Percentiles rank a stretch among this genome's conserved stretches.
Evolutionary conservation across 164 flowering plant genomes (phyloP).

Genomic region (Macadamia tetraphylla): DNA sequence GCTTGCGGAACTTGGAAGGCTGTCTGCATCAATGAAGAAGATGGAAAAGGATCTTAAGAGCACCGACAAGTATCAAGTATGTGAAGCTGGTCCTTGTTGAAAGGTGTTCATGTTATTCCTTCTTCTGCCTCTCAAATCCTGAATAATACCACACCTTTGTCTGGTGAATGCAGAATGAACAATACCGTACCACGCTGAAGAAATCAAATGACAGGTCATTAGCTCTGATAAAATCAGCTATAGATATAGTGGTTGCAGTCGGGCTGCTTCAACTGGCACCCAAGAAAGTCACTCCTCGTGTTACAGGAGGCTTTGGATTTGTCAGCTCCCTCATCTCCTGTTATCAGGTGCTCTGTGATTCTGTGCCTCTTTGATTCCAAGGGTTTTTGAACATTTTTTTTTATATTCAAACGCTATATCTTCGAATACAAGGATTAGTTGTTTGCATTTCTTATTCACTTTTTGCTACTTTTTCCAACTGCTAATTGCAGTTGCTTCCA

Average conservation of each 20-base stretch:
- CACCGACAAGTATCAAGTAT: constrained; percentile 53
- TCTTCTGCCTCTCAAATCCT: neutral
- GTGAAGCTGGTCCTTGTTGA: constrained; percentile 3
- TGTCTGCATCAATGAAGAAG: constrained; percentile 80
- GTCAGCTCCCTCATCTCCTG: constrained; percentile 85
- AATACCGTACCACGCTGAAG: constrained; percentile 54
- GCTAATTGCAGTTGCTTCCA: constrained; percentile 64
- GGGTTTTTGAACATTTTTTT: neutral
- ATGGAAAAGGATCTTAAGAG: constrained; percentile 68
- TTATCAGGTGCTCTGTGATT: constrained; percentile 63
- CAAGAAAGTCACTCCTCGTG: constrained; percentile 87
- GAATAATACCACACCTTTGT: neutral
- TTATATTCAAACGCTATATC: neutral
- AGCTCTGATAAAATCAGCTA: constrained; percentile 62
- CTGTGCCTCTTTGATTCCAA: neutral
- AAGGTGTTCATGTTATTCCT: neutral
- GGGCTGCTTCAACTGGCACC: constrained; percentile 97
- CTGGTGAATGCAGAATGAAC: constrained; percentile 59
- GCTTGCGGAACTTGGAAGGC: constrained; percentile 92
- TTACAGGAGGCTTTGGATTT: constrained; percentile 92
- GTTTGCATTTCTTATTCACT: neutral
- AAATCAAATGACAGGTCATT: constrained; percentile 80
- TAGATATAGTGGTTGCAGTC: constrained; percentile 84
- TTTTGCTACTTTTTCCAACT: neutral
- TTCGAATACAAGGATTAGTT: neutral